Percentiles rank a stretch among this genome's conserved stretches.
Evolutionary conservation across 2,329 filamentous ascomycete species (phyloP).

Genomic region (Phyllosticta citriasiana): DNA sequence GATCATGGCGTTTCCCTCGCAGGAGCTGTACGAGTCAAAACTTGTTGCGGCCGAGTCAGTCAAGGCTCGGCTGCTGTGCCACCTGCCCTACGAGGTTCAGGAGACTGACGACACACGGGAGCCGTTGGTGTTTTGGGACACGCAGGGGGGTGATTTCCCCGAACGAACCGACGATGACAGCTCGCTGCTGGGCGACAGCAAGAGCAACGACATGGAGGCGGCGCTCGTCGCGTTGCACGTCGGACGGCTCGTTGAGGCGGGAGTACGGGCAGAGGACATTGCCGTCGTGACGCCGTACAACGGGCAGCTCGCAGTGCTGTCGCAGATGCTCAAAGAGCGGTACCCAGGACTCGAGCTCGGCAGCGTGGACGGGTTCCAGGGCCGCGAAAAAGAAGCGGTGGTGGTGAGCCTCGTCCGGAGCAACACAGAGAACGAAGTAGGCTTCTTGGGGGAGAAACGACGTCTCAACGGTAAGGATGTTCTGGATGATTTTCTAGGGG

Average conservation of each 20-base stretch:
- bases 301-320: constrained; percentile 74
- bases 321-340: constrained; percentile 63
- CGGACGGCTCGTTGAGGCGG: constrained; percentile 61
- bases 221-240: constrained; percentile 72
- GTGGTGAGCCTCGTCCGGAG: constrained; percentile 90
- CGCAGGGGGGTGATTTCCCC: constrained; percentile 84
- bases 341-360: constrained; percentile 88
- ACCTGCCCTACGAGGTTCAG: constrained; percentile 66
- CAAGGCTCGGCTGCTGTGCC: constrained; percentile 61
- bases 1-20: constrained; percentile 91
- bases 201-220: constrained; percentile 88
- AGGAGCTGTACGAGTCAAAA: constrained; percentile 73
- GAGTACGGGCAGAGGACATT: constrained; percentile 73
- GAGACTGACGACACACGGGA: constrained; percentile 80
- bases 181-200: constrained; percentile 58
- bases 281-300: constrained; percentile 96
- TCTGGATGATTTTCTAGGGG: background rate
- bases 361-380: constrained; percentile 94
- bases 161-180: constrained; percentile 67
- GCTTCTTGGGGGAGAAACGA: constrained; percentile 85
- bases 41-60: constrained; percentile 75
- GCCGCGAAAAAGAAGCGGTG: constrained; percentile 91
- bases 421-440: constrained; percentile 77
- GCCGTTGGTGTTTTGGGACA: constrained; percentile 89
- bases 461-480: constrained; percentile 69